Base-by-base conservation (phyloP, 768 basidiomycete species). In the Boletellus sp. region DNA sequence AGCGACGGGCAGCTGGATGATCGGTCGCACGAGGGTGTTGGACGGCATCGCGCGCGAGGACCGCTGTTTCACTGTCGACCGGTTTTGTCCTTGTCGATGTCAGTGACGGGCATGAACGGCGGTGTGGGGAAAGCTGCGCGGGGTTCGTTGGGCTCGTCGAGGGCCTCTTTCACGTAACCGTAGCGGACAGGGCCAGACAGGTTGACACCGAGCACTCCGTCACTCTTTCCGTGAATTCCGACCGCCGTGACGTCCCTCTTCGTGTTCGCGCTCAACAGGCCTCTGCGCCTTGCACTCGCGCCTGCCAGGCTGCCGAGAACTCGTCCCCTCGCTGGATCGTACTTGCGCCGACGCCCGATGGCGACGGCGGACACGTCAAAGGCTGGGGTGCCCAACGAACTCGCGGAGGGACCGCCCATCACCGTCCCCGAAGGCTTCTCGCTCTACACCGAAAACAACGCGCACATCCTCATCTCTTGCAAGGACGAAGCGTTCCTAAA, bases 401-500 rank as follows among this genome's bases (percentile, higher is more conserved):
- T 33, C 9, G 3, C 28, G 3, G 36, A 52, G 23, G 48, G 22
- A n/a, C 49, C 63, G 7, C 42, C 69, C 24, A 61, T 74, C 55
- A 57, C 64, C 32, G 70, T 90, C 34, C 90, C 90, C 2, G 81
- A 84, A 51, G 90, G 88, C 19, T 88, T 82, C 68, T 80, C 78
- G 11, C 73, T 93, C 51, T 86, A 92, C 70, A 84, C 83, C 9
- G 90, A 93, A 71, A 91, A 90, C 66, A 83, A 79, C 3, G 80
- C 89, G 0, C 82, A 80, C 61, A 88, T 97, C 62, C 77, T 96
- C 48, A 74, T 94, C 47, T 75, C 79, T 8, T 69, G 70, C 40
- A 71, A 71, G 47, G 88, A 91, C 54, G 87, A 89, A 50, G 91
- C 94, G 3, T 99, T 99, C 68, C 71, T 98, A 52, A 99, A 99